Evolutionary conservation across 345 rosid genomes (phyloP), one percentile per base, ranked within the genome.

Genomic region (Ricinus communis): DNA sequence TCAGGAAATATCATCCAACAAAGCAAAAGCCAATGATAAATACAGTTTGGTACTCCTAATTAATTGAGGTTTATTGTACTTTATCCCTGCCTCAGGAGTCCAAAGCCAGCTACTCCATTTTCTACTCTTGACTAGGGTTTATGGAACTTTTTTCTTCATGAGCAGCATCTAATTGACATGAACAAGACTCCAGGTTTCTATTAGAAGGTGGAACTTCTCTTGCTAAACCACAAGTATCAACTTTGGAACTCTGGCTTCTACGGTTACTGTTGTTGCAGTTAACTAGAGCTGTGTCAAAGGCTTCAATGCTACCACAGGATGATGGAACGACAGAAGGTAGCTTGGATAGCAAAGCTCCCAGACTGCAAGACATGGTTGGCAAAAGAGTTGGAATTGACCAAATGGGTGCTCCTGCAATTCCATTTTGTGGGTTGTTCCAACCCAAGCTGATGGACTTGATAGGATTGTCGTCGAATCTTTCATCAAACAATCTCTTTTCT

Each of bases 381-480:
- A 82, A 54, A 54, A 81, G 82, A 46, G 89, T 79, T 22, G 88
- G 89, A 46, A 82, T 72, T 13, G 85, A 65, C 85, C 81, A 82
- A 71, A 78, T 52, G 9, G 84, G 80, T 41, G 81, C 60, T 49
- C 81, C 80, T 46, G 71, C 13, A 50, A 76, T 22, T 8, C 79
- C 84, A 40, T 66, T 79, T 57, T 76, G 89, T 21, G 88, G 88
- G 56, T 71, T 84, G 76, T 85, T 88, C 89, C 90, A 86, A 0
- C 91, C 91, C 7, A 85, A 65, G 69, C 82, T 88, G 71, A 78
- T 49, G 60, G 91, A 76, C 70, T 88, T 89, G 73, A 73, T 22
- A 0, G 82, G 78, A 54, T 75, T 73, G 16, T 76, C 77, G 4
- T 77, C 81, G 0, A 55, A 70, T 21, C 66, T 78, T 72, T 81